Evolutionary conservation across 768 basidiomycete genomes (phyloP), one percentile per base, ranked within the genome.

Genomic region (Kwoniella sp.): DNA sequence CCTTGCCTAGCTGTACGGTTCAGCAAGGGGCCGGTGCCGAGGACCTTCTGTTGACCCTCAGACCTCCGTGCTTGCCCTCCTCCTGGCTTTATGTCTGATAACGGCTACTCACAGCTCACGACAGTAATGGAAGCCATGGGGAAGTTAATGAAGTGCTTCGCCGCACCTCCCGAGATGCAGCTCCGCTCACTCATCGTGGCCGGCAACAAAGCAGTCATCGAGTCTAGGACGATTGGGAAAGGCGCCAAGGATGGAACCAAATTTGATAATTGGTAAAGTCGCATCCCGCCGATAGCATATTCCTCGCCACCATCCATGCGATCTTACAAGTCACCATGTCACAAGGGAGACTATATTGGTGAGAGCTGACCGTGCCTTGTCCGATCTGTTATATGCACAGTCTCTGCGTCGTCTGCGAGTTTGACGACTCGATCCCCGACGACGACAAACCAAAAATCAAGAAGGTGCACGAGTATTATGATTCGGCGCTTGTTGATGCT

Each of bases 361-460:
- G 11, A 20, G 41, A 45, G 41, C 41, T 45, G 41, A 45, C 11
- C 3, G 17, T 45, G n/a, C n/a, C n/a, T n/a, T n/a, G n/a, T n/a
- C n/a, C 38, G 22, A n/a, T 22, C 25, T 28, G 29, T 30, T 20
- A 13, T 23, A 38, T 25, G 22, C 22, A 57, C 23, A 58, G 57
- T 17, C 48, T 41, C 26, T 47, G 25, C 12, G 17, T 20, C 4
- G 48, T 58, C 15, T 45, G 28, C 48, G 57, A 58, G 48, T 50
- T 58, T 37, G 57, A 58, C 11, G 17, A 45, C 15, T 45, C 41
- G 11, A 45, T 11, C 41, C 41, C 41, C 8, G 8, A 45, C 9
- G 57, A 58, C 13, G 45, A 28, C 25, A 48, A 58, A n/a, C 57
- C 57, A 8, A 26, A 58, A 20, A 48, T 58, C 15, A 58, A 58